Base-by-base conservation (phyloP, 2,329 filamentous ascomycete genomes). In the Pseudogymnoascus sp. region DNA sequence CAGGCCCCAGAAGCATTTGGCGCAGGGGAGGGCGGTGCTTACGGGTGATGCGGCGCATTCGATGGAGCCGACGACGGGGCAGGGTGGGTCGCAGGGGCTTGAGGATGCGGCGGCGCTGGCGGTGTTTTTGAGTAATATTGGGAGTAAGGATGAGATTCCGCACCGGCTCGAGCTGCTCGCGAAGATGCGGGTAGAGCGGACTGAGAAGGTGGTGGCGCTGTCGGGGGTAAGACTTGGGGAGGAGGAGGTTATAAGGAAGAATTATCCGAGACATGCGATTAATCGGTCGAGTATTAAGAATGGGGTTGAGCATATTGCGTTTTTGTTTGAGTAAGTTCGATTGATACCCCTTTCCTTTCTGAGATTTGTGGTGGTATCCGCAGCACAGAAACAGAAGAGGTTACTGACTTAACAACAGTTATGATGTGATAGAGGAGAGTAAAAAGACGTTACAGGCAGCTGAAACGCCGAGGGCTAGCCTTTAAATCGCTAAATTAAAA, bases 11-110 rank as follows among this genome's bases (percentile, higher is more conserved):
- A 33, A 18, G n/a, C 23, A 47, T 21, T n/a, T 65, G 3, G 59
- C 68, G 8, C 69, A 66, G 3, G 70, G 69, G 14, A 69, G 70
- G 8, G 69, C 74, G 7, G 65, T 73, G n/a, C 65, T 74, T 31
- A 69, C 76, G 38, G 75, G 75, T 6, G 74, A 76, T 64, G 71
- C 73, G 10, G 74, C 74, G n/a, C 75, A 76, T 66, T 68, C 73
- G 28, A 73, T 74, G 60, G 68, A 75, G 3, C 74, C 74, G 0
- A 71, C 73, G 1, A 72, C 72, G 2, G 71, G 70, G 1, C 71
- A 73, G 62, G 74, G 75, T 7, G 74, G 71, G 6, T 72, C 72
- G 5, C 72, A 74, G 63, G 69, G 70, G 2, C 70, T 76, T 47
- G 73, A 76, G 66, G 75, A 76, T 65, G 74, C 70, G 2, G 68